phyloP scores from a whole-genome alignment of 2,329 filamentous ascomycete species.

The Diplocarpon rosae region DNA sequence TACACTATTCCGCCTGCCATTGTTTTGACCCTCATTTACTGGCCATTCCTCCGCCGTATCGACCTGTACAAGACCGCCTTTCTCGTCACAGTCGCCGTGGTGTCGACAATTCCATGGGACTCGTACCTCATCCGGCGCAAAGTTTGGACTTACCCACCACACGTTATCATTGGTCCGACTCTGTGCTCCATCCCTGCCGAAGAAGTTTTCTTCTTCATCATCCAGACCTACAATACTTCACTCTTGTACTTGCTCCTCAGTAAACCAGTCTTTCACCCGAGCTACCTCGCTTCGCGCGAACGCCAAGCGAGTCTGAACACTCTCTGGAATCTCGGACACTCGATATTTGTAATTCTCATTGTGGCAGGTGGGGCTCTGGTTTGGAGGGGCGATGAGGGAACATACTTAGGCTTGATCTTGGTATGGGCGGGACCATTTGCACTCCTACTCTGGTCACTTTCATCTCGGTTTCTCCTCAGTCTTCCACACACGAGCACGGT shows the following conservation, averaged over 20 bases:
- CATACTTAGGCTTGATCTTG: conserved; percentile 60
- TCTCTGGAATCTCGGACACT: conserved; percentile 37
- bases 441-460: conserved; percentile 51
- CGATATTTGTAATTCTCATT: conserved; percentile 34
- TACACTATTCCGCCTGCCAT: conserved; percentile 56
- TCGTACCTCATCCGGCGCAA: conserved; percentile 57
- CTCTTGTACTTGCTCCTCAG: conserved; percentile 57
- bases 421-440: conserved; percentile 58
- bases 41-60: conserved; percentile 48
- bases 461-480: conserved; percentile 50
- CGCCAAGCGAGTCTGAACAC: conserved; percentile 12
- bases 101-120: conserved; percentile 65
- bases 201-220: conserved; percentile 67
- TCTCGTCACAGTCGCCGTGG: conserved; percentile 51
- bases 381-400: conserved; percentile 37
- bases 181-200: conserved; percentile 57
- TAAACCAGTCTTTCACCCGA: conserved; percentile 48
- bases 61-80: conserved; percentile 53
- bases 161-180: conserved; percentile 51
- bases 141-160: conserved; percentile 61
- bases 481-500: conserved; percentile 47
- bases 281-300: conserved; percentile 32
- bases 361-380: conserved; percentile 36
- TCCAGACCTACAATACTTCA: conserved; percentile 65
- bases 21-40: conserved; percentile 45